Conservation (phyloP, 176 grass and related monocot species). For the Zoysia pacifica region DNA sequence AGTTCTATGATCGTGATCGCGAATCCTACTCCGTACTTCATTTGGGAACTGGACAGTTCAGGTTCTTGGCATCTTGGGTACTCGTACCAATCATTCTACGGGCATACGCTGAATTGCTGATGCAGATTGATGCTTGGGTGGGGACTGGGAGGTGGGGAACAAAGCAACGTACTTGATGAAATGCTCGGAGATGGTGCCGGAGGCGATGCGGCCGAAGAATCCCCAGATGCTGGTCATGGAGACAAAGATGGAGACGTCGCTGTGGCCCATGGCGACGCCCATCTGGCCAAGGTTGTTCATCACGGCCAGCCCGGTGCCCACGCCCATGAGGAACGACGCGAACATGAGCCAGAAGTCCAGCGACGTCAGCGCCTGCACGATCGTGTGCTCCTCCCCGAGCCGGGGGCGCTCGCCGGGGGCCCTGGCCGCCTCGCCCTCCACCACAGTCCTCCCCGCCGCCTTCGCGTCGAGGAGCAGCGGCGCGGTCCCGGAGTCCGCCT, state of each 20-base stretch:
- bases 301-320: slow-evolving; percentile 84
- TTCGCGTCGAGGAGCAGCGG: slow-evolving; percentile 24
- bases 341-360: slow-evolving; percentile 92
- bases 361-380: slow-evolving; percentile 61
- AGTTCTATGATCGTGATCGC: slow-evolving; percentile 5
- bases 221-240: slow-evolving; percentile 97
- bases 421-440: background rate
- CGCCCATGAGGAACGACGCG: slow-evolving; percentile 79
- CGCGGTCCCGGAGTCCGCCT: background rate
- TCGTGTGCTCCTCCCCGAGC: slow-evolving; percentile 93
- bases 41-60: background rate
- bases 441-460: background rate
- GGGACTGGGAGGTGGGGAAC: background rate
- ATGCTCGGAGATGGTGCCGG: slow-evolving; percentile 88
- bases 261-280: slow-evolving; percentile 84
- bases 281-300: slow-evolving; percentile 99
- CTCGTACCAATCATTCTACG: background rate
- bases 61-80: background rate
- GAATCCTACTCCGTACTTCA: background rate
- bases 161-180: slow-evolving; percentile 76
- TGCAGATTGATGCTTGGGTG: background rate
- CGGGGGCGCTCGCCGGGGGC: slow-evolving; percentile 34
- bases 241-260: slow-evolving; percentile 90
- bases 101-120: background rate
- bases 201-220: slow-evolving; percentile 90